Evolutionary conservation across 805 yeast genomes (phyloP), one percentile per base, ranked within the genome.

Genomic region (Tetrapisispora phaffii): DNA sequence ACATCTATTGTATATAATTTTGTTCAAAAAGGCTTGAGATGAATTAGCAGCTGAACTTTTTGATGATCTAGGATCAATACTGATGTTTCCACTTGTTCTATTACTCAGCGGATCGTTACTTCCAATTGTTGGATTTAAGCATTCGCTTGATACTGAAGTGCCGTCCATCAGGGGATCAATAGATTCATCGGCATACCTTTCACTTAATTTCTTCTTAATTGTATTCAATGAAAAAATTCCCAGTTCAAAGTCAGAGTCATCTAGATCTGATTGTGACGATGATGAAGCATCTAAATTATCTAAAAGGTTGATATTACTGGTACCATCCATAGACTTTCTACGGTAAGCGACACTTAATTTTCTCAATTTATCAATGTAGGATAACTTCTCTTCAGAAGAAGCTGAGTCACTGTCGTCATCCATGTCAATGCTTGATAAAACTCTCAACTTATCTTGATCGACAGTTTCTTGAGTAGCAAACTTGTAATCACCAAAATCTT

Each of bases 131-230:
- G 17, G 7, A 16, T n/a, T 33, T 16, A 15, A 28, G 7, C 10
- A 5, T 3, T 33, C 31, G 10, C 22, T 16, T 7, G 28, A 22
- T 2, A 17, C 12, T 13, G 33, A 40, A 23, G 16, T 31, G 17
- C 33, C 24, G 7, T 35, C 29, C 22, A 15, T 48, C 35, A 61
- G 50, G 6, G 66, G 65, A 47, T 62, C 68, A 20, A 62, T 49
- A 1, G 59, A 53, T 17, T 58, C 63, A 16, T 62, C 65, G 7
- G 21, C 28, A 21, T 29, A 26, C 15, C 38, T 23, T 24, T 23
- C 34, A 8, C 33, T 28, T 7, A 36, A 16, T 12, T 43, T 36
- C 6, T 33, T 31, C 21, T 32, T 43, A 17, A 43, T 31, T 16
- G 39, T 37, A 23, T 26, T 23, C 12, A 33, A 6, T 6, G 45